Evolutionary conservation across 768 basidiomycete genomes (phyloP).

Genomic region (Russula emetica): DNA sequence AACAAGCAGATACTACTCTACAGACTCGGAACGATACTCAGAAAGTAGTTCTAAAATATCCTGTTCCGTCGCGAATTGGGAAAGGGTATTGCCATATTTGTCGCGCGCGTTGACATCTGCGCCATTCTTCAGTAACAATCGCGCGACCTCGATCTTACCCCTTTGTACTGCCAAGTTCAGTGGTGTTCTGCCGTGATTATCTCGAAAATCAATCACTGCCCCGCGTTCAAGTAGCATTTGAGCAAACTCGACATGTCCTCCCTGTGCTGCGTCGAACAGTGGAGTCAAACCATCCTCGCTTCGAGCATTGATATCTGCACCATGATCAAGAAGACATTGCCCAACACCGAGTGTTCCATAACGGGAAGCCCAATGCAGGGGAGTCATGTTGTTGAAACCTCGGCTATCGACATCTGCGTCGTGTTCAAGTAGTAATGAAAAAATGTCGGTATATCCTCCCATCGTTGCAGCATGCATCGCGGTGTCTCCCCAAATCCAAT

Average conservation of each 20-base stretch:
- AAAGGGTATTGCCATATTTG: background rate
- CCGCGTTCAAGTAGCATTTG: too few relatives aligned
- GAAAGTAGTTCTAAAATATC: background rate
- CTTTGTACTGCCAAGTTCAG: background rate
- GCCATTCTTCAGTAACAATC: background rate
- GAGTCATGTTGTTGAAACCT: accelerated
- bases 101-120: background rate
- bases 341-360: background rate
- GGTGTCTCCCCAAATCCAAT: background rate
- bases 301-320: background rate
- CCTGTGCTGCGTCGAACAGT: too few relatives aligned
- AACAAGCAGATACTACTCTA: background rate
- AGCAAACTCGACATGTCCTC: too few relatives aligned
- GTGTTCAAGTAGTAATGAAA: background rate
- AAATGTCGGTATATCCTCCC: background rate
- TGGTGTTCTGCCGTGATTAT: background rate
- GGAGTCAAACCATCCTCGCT: background rate
- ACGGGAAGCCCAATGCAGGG: background rate
- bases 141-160: background rate
- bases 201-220: too few relatives aligned
- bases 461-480: background rate
- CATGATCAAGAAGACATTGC: background rate
- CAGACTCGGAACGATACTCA: background rate
- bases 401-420: background rate
- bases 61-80: accelerated